A percentile compares a stretch with the other conserved stretches of the same genome.
Evolutionary conservation across 768 basidiomycete species (phyloP).

Genomic region (Russula griseocarnosa): DNA sequence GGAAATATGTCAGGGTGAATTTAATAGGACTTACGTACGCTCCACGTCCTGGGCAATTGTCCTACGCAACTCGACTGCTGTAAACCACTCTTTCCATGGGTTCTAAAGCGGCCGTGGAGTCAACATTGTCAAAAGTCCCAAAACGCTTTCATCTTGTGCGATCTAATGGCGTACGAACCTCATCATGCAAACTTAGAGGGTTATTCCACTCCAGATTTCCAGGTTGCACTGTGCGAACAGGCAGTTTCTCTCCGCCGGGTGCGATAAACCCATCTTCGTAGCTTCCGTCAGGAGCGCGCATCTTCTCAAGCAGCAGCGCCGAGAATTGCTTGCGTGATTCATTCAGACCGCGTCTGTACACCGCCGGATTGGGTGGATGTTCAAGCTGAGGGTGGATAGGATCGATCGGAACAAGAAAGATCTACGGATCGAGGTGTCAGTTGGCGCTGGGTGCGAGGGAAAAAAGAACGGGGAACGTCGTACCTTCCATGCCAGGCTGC

Average conservation of each 20-base stretch:
- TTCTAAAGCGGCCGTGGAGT: constrained; percentile 47
- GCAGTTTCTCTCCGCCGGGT: constrained; percentile 46
- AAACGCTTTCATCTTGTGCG: not conserved
- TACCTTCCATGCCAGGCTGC: constrained; percentile 87
- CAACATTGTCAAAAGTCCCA: not conserved
- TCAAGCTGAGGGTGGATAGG: constrained; percentile 55
- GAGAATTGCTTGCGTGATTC: constrained; percentile 54
- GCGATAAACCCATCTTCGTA: constrained; percentile 64
- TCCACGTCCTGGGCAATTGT: constrained; percentile 93
- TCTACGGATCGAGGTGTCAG: constrained; percentile 39
- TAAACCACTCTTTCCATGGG: constrained; percentile 95
- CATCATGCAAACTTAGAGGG: constrained; percentile 73
- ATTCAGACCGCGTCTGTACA: constrained; percentile 38
- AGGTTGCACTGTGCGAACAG: constrained; percentile 29
- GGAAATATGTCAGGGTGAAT: not conserved
- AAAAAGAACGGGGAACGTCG: constrained; percentile 13
- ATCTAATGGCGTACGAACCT: constrained; percentile 41
- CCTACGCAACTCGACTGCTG: constrained; percentile 80
- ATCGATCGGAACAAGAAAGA: constrained; percentile 64
- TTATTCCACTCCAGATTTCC: constrained; percentile 68
- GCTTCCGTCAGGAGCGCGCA: constrained; percentile 82
- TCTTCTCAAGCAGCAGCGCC: constrained; percentile 56
- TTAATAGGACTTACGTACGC: constrained; percentile 63
- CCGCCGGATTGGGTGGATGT: constrained; percentile 30
- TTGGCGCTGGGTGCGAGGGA: not conserved